Conservation (phyloP, 2,329 filamentous ascomycete genomes). For the Tolypocladium ophioglossoides region DNA sequence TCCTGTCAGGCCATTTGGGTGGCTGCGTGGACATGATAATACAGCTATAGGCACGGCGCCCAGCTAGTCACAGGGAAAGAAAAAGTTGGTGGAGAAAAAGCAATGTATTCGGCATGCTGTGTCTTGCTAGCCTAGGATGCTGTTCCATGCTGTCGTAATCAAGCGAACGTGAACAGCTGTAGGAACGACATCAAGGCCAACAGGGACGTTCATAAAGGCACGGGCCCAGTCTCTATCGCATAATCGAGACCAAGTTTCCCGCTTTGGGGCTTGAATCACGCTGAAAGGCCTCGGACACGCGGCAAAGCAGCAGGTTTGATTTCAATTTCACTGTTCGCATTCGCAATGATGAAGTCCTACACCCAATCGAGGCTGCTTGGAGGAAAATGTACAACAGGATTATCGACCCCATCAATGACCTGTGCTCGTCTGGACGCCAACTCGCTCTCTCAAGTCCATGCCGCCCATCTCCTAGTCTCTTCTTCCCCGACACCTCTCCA, state of each 20-base stretch:
- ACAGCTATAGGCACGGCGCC: neutral
- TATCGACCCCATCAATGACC: constrained; percentile 10
- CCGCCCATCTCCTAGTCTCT: neutral
- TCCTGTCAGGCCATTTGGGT: neutral
- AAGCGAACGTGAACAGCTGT: too few species aligned
- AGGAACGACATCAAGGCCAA: too few species aligned
- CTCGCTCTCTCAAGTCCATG: neutral
- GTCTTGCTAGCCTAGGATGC: neutral
- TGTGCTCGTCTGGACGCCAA: constrained; percentile 5
- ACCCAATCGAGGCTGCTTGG: constrained; percentile 19
- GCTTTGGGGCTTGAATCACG: too few species aligned
- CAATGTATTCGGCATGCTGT: neutral
- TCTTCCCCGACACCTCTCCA: neutral
- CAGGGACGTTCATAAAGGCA: too few species aligned
- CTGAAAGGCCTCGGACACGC: neutral
- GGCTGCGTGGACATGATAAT: neutral
- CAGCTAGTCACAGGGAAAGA: neutral
- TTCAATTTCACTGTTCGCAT: constrained; percentile 2
- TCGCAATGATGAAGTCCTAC: constrained; percentile 15
- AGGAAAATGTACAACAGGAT: constrained; percentile 28
- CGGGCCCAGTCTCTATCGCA: neutral
- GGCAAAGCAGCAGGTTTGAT: neutral
- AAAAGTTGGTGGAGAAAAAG: neutral
- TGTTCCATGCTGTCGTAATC: too few species aligned
- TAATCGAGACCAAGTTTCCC: neutral